Conservation (phyloP, 352 stramenopile genomes). For the Pythium sukuiense region DNA sequence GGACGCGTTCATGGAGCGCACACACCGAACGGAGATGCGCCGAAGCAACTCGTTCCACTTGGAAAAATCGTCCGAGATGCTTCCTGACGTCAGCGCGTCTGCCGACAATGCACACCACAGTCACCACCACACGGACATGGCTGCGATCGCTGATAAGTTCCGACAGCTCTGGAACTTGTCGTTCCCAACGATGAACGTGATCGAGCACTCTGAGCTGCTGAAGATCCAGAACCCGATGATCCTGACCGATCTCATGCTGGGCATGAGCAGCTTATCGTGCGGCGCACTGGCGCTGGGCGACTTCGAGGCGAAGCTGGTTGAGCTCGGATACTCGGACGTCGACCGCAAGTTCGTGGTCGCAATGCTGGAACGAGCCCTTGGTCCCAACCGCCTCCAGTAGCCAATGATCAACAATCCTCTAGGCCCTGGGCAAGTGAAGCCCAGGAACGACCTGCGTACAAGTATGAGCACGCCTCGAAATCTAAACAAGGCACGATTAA, state of each 20-base stretch:
- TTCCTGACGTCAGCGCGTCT: conserved; percentile 11
- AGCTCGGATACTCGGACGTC: conserved; percentile 59
- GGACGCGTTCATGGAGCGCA: conserved; percentile 35
- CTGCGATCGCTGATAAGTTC: conserved; percentile 47
- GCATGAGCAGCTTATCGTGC: conserved; percentile 72
- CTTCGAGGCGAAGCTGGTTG: conserved; percentile 55
- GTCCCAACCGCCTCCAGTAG: conserved; percentile 10
- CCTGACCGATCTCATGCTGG: conserved; percentile 78
- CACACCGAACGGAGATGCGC: conserved; percentile 28
- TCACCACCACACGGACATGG: conserved; percentile 1
- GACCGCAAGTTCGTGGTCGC: conserved; percentile 59
- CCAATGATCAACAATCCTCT: conserved; percentile 17
- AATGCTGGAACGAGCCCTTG: conserved; percentile 42
- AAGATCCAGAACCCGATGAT: conserved; percentile 65
- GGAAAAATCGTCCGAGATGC: conserved; percentile 33
- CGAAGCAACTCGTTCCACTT: conserved; percentile 57
- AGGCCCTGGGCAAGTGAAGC: conserved; percentile 24
- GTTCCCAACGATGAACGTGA: conserved; percentile 70
- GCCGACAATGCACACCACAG: neutral
- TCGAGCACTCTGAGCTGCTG: conserved; percentile 59
- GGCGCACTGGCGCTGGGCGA: conserved; percentile 54
- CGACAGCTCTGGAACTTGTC: conserved; percentile 72
- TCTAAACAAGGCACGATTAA: conserved; percentile 31
- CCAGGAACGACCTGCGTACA: neutral
- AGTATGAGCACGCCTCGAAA: conserved; percentile 3